These are phyloP conservation scores for Paraglomus occultum DNA, from an alignment of 192 early-diverging fungal species.

Conservation along the genomic window DNA sequence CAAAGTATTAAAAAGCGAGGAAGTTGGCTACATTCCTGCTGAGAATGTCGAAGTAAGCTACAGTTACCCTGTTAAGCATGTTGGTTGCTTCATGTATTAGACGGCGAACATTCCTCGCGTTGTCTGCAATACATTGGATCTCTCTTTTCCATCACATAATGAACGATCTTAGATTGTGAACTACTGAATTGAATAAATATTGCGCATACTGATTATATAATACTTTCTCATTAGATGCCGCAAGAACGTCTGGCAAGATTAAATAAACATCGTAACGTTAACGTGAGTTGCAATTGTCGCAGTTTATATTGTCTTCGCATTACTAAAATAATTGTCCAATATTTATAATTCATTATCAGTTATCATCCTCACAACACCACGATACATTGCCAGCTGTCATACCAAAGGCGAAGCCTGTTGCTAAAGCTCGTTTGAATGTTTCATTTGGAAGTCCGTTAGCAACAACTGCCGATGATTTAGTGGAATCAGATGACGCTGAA, in stretches of 20 bases:
- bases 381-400: slow-evolving; percentile 5
- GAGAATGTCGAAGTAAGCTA: slow-evolving; percentile 76
- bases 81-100: no score
- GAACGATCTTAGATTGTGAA: no score
- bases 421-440: no score
- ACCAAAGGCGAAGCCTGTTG: background rate
- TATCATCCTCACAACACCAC: slow-evolving; percentile 26
- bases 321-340: background rate
- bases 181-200: background rate
- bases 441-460: slow-evolving; percentile 33
- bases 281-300: slow-evolving; percentile 34
- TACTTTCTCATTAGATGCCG: slow-evolving; percentile 53
- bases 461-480: slow-evolving; percentile 37
- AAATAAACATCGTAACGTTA: slow-evolving; percentile 73
- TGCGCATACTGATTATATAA: background rate
- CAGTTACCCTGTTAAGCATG: background rate
- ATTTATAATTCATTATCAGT: slow-evolving; percentile 3
- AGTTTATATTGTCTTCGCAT: background rate
- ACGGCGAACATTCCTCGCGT: no score
- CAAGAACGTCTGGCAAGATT: slow-evolving; percentile 75
- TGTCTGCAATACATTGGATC: no score
- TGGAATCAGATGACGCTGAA: slow-evolving; percentile 51
- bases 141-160: no score
- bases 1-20: slow-evolving; percentile 62
- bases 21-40: slow-evolving; percentile 87